phyloP scores from a whole-genome alignment of 108 stramenopile genomes.

The Mediolabrus comicus region DNA sequence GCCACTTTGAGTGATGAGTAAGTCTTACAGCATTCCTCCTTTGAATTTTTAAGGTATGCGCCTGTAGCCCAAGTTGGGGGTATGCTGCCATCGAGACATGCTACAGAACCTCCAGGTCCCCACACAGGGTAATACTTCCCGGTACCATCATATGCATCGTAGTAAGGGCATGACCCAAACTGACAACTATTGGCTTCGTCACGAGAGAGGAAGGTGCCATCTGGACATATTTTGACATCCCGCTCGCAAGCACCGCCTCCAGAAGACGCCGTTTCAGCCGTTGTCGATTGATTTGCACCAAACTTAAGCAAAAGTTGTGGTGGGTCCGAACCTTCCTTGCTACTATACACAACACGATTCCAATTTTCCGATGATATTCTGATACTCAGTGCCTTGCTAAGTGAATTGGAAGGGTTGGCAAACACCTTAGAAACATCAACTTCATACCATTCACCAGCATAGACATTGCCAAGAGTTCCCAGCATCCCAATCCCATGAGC shows the following conservation, averaged over 20 bases:
- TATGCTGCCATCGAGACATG: slow-evolving; percentile 9
- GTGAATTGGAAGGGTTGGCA: not conserved
- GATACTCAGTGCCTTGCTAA: slow-evolving; percentile 5
- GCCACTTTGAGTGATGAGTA: slow-evolving; percentile 28
- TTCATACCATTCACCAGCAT: slow-evolving; percentile 37
- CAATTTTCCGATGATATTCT: slow-evolving; percentile 16
- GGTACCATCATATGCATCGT: not conserved
- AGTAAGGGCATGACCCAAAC: slow-evolving; percentile 14
- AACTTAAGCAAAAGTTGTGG: slow-evolving; percentile 29
- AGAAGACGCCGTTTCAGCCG: not conserved
- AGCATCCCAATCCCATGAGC: not conserved
- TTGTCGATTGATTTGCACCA: not conserved
- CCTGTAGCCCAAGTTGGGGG: slow-evolving; percentile 43
- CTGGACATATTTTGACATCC: slow-evolving; percentile 14
- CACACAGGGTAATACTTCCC: slow-evolving; percentile 33
- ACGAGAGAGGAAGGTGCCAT: slow-evolving; percentile 16
- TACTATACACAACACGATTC: slow-evolving; percentile 32
- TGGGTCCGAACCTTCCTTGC: slow-evolving; percentile 26
- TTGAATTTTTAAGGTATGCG: slow-evolving; percentile 36
- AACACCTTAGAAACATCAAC: slow-evolving; percentile 24
- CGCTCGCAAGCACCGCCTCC: too few relatives aligned
- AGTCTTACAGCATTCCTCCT: slow-evolving; percentile 30
- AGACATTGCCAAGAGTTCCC: slow-evolving; percentile 16
- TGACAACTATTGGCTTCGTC: slow-evolving; percentile 6
- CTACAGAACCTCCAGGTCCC: slow-evolving; percentile 13